These are phyloP conservation scores for Flaveria floridana DNA, from an alignment of 140 eudicot genomes.

Conservation along the genomic window DNA sequence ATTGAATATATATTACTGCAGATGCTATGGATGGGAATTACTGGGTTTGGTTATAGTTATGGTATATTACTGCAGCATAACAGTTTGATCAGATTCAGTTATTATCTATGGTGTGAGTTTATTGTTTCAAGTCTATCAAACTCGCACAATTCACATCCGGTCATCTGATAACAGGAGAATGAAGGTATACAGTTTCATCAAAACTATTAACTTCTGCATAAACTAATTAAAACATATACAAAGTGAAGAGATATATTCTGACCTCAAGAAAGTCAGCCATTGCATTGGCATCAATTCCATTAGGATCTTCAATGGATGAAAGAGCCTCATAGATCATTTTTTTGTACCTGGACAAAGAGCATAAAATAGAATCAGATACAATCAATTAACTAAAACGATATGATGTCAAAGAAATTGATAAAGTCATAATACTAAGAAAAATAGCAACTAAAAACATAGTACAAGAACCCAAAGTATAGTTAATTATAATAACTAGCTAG, in stretches of 20 bases:
- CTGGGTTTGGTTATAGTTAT: too few relatives aligned
- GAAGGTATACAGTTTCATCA: background rate
- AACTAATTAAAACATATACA: background rate
- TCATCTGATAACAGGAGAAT: background rate
- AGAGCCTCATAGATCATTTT: constrained; percentile 44
- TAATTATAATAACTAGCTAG: constrained; percentile 15
- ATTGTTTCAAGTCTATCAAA: background rate
- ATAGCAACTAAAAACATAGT: background rate
- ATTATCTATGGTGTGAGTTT: background rate
- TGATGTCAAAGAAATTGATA: background rate
- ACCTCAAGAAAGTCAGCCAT: background rate
- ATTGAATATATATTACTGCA: background rate
- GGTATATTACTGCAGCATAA: background rate
- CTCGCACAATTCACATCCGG: background rate
- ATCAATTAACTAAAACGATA: background rate
- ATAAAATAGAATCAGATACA: background rate
- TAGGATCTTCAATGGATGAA: constrained; percentile 16
- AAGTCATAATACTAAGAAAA: constrained; percentile 8
- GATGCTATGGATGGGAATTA: too few relatives aligned
- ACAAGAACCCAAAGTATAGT: background rate
- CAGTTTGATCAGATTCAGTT: background rate
- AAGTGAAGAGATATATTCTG: background rate
- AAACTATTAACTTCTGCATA: background rate
- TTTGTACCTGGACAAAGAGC: constrained; percentile 38
- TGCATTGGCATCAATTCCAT: background rate